Conservation (phyloP, 148 eudicot species). For the Cornus suecica region DNA sequence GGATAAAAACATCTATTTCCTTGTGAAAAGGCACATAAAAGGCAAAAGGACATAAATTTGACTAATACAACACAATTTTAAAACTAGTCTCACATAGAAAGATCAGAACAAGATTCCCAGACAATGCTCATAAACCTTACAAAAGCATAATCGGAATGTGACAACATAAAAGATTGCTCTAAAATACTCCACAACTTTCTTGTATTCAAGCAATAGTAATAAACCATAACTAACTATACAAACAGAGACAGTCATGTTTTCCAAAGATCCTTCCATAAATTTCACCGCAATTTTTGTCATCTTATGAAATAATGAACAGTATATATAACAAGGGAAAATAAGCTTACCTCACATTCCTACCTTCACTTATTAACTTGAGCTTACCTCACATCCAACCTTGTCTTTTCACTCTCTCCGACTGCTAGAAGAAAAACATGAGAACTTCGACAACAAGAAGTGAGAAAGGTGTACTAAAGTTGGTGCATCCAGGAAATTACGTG, state of each 20-base stretch:
- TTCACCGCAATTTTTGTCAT: constrained; percentile 4
- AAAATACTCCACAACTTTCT: too few species aligned
- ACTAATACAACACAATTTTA: neutral
- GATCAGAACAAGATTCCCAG: neutral
- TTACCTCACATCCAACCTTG: too few species aligned
- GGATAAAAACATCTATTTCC: too few species aligned
- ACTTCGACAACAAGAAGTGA: neutral
- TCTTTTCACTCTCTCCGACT: neutral
- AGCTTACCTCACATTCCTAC: neutral
- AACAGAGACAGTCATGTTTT: neutral
- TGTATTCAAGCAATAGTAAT: neutral
- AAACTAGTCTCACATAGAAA: neutral
- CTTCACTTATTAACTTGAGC: too few species aligned
- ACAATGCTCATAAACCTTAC: too few species aligned
- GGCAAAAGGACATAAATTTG: neutral
- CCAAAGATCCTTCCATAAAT: neutral
- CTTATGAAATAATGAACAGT: neutral
- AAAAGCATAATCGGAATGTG: neutral
- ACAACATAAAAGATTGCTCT: too few species aligned
- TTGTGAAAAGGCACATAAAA: too few species aligned
- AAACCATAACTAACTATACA: neutral
- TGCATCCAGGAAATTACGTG: neutral
- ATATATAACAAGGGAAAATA: neutral
- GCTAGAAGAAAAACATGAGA: neutral
- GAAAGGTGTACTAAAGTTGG: neutral